These are phyloP conservation scores for Samsoniella hepiali DNA, from an alignment of 2,329 filamentous ascomycete genomes.

Conservation along the genomic window DNA sequence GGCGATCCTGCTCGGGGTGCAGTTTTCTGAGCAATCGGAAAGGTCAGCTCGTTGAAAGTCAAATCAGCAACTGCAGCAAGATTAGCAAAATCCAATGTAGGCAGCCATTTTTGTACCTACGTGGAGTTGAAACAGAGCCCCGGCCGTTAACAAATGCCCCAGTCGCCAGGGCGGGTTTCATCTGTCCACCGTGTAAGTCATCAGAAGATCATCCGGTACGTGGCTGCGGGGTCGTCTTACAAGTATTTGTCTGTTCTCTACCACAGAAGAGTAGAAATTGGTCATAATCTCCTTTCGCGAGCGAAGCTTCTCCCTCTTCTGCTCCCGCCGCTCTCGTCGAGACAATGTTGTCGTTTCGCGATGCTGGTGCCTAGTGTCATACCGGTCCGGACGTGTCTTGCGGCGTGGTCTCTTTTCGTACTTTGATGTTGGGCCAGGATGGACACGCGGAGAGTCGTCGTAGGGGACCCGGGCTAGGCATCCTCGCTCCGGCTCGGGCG, in stretches of 20 bases:
- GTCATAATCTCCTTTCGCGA: slow-evolving; percentile 48
- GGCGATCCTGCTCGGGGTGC: slow-evolving; percentile 29
- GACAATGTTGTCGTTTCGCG: not conserved
- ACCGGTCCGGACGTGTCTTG: slow-evolving; percentile 55
- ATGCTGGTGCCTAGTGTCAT: slow-evolving; percentile 40
- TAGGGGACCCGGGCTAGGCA: not conserved
- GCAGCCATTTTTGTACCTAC: not conserved
- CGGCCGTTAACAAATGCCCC: slow-evolving; percentile 35
- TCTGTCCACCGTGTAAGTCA: slow-evolving; percentile 23
- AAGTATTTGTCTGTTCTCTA: slow-evolving; percentile 39
- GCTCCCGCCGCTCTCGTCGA: slow-evolving; percentile 13
- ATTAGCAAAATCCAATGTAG: slow-evolving; percentile 20
- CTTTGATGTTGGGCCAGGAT: not conserved
- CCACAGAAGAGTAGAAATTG: slow-evolving; percentile 53
- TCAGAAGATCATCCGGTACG: not conserved
- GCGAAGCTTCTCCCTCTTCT: slow-evolving; percentile 30
- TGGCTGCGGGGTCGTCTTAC: slow-evolving; percentile 24
- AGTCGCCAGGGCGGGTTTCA: slow-evolving; percentile 33
- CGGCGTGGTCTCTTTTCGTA: slow-evolving; percentile 52
- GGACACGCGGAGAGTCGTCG: too few species aligned
- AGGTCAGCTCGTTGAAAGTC: slow-evolving; percentile 50
- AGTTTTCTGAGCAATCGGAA: slow-evolving; percentile 33
- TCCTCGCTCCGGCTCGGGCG: not conserved
- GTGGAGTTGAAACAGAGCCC: slow-evolving; percentile 13
- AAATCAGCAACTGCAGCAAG: slow-evolving; percentile 46